These are phyloP conservation scores for Mycena alexandri DNA, from an alignment of 768 basidiomycete species.

Conservation along the genomic window DNA sequence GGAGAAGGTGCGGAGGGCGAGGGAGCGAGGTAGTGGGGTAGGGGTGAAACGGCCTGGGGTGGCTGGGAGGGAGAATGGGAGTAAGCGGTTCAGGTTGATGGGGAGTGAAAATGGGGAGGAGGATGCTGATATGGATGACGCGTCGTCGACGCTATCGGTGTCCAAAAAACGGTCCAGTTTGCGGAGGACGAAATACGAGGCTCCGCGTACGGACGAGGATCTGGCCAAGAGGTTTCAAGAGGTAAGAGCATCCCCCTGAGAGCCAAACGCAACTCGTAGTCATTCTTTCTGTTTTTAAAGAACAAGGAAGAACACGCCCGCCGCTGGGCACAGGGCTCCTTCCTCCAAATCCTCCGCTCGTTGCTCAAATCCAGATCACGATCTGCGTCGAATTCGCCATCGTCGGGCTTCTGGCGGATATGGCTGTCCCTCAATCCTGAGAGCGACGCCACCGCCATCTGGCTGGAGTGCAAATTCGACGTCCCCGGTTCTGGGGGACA, in stretches of 20 bases:
- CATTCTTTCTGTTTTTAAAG: slow-evolving; percentile 44
- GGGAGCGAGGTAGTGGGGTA: slow-evolving; percentile 19
- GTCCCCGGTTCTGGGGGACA: slow-evolving; percentile 68
- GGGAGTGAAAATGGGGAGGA: slow-evolving; percentile 16
- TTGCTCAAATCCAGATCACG: slow-evolving; percentile 52
- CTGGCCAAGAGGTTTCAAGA: slow-evolving; percentile 76
- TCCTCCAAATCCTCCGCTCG: slow-evolving; percentile 62
- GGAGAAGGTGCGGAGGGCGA: slow-evolving; percentile 54
- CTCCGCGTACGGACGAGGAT: slow-evolving; percentile 73
- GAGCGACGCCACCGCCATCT: slow-evolving; percentile 82
- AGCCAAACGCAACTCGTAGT: slow-evolving; percentile 24
- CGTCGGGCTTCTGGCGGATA: slow-evolving; percentile 64
- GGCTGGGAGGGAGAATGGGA: slow-evolving; percentile 25
- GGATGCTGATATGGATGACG: slow-evolving; percentile 11
- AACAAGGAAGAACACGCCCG: slow-evolving; percentile 79
- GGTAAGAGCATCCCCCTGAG: slow-evolving; percentile 52
- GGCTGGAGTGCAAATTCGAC: slow-evolving; percentile 83
- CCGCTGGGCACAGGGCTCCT: slow-evolving; percentile 82
- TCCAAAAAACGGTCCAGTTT: slow-evolving; percentile 57
- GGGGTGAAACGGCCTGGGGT: slow-evolving; percentile 31
- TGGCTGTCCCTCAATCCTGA: slow-evolving; percentile 85
- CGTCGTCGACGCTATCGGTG: slow-evolving; percentile 38
- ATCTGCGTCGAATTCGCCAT: slow-evolving; percentile 40
- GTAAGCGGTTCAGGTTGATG: slow-evolving; percentile 27
- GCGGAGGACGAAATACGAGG: slow-evolving; percentile 59